A percentile compares a stretch with the other conserved stretches of the same genome.
Evolutionary conservation across 305 asterid genomes (phyloP).

Genomic region (Fraxinus sp.): DNA sequence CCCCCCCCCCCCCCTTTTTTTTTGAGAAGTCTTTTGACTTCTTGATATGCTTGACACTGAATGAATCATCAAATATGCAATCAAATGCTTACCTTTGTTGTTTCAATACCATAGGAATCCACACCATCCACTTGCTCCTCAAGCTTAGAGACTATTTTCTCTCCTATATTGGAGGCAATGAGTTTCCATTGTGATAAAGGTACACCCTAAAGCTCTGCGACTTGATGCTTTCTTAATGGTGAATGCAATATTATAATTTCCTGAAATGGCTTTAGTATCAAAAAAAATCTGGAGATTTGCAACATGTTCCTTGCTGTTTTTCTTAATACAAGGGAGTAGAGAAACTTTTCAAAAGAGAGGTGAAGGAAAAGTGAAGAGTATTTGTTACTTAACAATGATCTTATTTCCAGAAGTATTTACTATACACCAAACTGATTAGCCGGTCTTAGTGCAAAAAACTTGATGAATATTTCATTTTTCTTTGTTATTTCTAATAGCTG

Average conservation of each 20-base stretch:
- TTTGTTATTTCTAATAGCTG: not conserved
- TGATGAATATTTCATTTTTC: not conserved
- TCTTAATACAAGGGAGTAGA: not conserved
- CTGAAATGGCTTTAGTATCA: not conserved
- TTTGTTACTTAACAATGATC: not conserved
- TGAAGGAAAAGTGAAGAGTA: not conserved
- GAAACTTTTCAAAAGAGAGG: not conserved
- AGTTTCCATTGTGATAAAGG: constrained; percentile 55
- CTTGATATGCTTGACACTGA: not conserved
- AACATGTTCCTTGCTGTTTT: not conserved
- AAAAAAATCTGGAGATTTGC: not conserved
- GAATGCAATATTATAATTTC: not conserved
- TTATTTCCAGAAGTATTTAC: not conserved
- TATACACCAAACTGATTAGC: not conserved
- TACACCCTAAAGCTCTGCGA: constrained; percentile 25
- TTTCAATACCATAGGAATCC: constrained; percentile 52
- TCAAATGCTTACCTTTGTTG: constrained; percentile 22
- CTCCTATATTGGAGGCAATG: constrained; percentile 69
- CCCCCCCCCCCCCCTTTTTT: no score
- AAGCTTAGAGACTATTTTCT: constrained; percentile 69
- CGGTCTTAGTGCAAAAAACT: not conserved
- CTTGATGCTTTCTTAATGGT: constrained; percentile 10
- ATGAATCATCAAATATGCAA: constrained; percentile 9
- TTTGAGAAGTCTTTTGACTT: not conserved
- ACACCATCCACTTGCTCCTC: constrained; percentile 50